Evolutionary conservation across 768 basidiomycete genomes (phyloP).

Genomic region (Fomitopsis serialis): DNA sequence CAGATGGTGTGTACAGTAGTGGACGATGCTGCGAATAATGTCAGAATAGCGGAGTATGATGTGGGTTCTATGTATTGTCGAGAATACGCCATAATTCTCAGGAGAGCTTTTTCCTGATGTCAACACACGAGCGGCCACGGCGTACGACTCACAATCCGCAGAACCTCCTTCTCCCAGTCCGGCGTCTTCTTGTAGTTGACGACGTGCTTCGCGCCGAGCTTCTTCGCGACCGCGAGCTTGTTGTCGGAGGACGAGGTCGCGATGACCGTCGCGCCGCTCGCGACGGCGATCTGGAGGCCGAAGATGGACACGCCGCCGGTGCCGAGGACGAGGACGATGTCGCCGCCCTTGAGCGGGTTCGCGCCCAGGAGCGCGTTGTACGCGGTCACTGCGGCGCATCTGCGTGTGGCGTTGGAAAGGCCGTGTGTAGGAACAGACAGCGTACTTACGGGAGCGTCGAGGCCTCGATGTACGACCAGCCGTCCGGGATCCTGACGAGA

Average conservation of each 20-base stretch:
- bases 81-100: too few relatives aligned
- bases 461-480: constrained; percentile 59
- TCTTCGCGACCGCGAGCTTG: constrained; percentile 48
- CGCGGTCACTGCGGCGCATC: constrained; percentile 58
- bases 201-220: constrained; percentile 46
- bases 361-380: constrained; percentile 54
- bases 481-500: constrained; percentile 46
- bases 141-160: constrained; percentile 33
- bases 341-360: constrained; percentile 49
- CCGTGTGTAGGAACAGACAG: not conserved
- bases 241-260: constrained; percentile 62
- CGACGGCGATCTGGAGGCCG: constrained; percentile 55
- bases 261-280: constrained; percentile 59
- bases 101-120: too few relatives aligned
- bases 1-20: too few relatives aligned
- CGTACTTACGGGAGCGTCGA: constrained; percentile 52
- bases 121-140: too few relatives aligned
- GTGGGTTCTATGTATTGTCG: too few relatives aligned
- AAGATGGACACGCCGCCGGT: constrained; percentile 57
- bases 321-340: constrained; percentile 50
- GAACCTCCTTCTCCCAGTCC: constrained; percentile 53
- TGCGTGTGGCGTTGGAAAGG: constrained; percentile 19
- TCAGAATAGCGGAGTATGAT: too few relatives aligned
- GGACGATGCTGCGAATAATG: too few relatives aligned
- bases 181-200: constrained; percentile 60